Percentiles rank a stretch among this genome's conserved stretches.
phyloP scores from a whole-genome alignment of 495 filamentous ascomycete genomes.

The Penicillium alfredii region DNA sequence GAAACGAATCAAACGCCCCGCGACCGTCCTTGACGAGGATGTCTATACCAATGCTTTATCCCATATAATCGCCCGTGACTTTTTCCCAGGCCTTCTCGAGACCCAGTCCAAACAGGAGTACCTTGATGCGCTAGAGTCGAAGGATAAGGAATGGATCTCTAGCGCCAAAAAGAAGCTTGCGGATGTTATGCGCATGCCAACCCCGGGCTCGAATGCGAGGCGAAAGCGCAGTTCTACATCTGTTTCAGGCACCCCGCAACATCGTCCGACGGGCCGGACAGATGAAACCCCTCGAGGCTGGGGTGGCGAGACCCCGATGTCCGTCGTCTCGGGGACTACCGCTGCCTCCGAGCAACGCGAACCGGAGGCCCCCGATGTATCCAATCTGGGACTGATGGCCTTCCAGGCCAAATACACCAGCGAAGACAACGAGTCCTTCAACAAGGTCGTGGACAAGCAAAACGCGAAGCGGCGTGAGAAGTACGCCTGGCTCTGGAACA shows the following conservation, averaged over 20 bases:
- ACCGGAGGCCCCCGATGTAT: constrained; percentile 58
- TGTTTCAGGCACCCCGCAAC: constrained; percentile 19
- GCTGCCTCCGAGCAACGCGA: constrained; percentile 17
- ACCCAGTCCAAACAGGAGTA: constrained; percentile 85
- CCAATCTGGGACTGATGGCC: constrained; percentile 69
- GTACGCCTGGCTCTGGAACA: constrained; percentile 80
- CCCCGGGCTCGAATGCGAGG: constrained; percentile 38
- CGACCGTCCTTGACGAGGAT: constrained; percentile 89
- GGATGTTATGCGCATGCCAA: constrained; percentile 72
- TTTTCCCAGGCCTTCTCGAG: constrained; percentile 88
- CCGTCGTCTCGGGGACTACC: constrained; percentile 43
- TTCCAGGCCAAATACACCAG: constrained; percentile 94
- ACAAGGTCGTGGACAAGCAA: constrained; percentile 84
- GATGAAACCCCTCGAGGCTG: constrained; percentile 43
- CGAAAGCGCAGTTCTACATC: constrained; percentile 30
- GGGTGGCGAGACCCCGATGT: constrained; percentile 63
- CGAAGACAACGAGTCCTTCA: constrained; percentile 96
- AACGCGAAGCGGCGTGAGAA: constrained; percentile 77
- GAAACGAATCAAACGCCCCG: constrained; percentile 89
- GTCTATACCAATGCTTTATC: constrained; percentile 85
- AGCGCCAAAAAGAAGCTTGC: constrained; percentile 66
- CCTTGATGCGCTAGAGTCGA: constrained; percentile 79
- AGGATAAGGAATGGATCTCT: constrained; percentile 80
- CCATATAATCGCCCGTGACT: constrained; percentile 93
- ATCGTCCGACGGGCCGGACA: constrained; percentile 42